Conservation (phyloP, 1,139 yeast species). For the Pneumocystis canis region DNA sequence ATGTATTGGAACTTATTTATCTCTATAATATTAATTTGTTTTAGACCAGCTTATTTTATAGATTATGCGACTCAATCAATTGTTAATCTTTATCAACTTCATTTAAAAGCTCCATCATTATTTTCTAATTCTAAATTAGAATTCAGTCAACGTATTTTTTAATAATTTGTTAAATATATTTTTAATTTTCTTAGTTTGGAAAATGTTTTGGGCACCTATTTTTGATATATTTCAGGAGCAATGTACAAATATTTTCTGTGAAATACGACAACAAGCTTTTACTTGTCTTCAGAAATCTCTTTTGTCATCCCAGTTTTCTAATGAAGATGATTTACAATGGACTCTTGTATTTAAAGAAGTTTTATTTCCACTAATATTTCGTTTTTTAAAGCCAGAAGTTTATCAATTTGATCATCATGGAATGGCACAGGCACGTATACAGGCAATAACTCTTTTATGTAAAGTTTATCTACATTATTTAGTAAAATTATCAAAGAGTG, state of each 20-base stretch:
- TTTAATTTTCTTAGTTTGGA: conserved; percentile 11
- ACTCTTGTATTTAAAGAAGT: conserved; percentile 47
- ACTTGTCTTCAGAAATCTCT: conserved; percentile 35
- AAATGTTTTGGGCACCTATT: conserved; percentile 15
- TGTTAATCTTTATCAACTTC: conserved; percentile 20
- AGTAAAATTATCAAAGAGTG: conserved; percentile 30
- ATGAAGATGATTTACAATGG: conserved; percentile 26
- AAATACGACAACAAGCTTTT: conserved; percentile 49
- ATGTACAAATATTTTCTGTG: conserved; percentile 76
- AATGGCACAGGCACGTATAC: conserved; percentile 49
- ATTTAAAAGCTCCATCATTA: conserved; percentile 10
- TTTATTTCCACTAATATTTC: conserved; percentile 57
- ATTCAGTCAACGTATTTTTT: conserved; percentile 9
- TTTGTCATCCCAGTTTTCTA: conserved; percentile 28
- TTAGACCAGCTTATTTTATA: conserved; percentile 36
- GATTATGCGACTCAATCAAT: conserved; percentile 49
- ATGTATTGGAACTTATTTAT: conserved; percentile 15
- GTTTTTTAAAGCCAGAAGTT: conserved; percentile 49
- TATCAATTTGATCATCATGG: conserved; percentile 50
- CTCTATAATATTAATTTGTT: conserved; percentile 13
- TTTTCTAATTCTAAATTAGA: conserved; percentile 8
- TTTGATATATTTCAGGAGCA: conserved; percentile 64
- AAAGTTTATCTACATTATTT: conserved; percentile 56
- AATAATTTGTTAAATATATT: neutral
- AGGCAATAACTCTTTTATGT: conserved; percentile 51